phyloP scores from a whole-genome alignment of 2,329 filamentous ascomycete genomes.

The Paradendryphiella salina region DNA sequence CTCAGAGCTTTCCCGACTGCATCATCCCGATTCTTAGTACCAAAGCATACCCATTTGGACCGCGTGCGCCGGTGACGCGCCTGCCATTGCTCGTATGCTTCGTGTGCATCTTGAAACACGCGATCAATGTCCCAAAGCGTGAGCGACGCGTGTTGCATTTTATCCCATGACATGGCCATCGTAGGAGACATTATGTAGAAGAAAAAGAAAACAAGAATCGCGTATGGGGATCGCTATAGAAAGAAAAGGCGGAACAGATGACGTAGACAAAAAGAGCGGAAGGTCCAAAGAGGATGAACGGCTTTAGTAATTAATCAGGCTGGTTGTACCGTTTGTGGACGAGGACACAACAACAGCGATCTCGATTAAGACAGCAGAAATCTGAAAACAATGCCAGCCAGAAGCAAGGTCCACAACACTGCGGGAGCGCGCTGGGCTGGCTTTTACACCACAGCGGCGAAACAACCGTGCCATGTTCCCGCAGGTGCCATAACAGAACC shows the following conservation, averaged over 20 bases:
- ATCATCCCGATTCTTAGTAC: slow-evolving; percentile 31
- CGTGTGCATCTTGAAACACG: slow-evolving; percentile 41
- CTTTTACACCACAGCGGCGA: slow-evolving; percentile 12
- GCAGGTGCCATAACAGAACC: slow-evolving; percentile 20
- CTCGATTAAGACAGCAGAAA: slow-evolving; percentile 13
- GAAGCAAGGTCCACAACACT: slow-evolving; percentile 11
- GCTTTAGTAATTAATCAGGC: slow-evolving; percentile 12
- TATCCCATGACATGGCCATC: slow-evolving; percentile 30
- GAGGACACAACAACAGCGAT: slow-evolving; percentile 7
- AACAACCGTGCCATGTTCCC: slow-evolving; percentile 18
- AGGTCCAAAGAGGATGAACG: slow-evolving; percentile 3
- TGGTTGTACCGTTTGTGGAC: slow-evolving; percentile 9
- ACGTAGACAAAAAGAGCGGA: slow-evolving; percentile 4
- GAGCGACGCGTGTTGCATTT: slow-evolving; percentile 37
- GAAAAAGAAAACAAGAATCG: not conserved
- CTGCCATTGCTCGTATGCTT: slow-evolving; percentile 41
- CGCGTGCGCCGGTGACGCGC: slow-evolving; percentile 26
- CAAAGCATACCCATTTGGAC: slow-evolving; percentile 34
- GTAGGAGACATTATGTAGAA: slow-evolving; percentile 16
- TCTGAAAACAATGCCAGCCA: slow-evolving; percentile 11
- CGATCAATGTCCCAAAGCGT: slow-evolving; percentile 45
- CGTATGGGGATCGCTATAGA: not conserved
- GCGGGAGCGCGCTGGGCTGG: slow-evolving; percentile 23
- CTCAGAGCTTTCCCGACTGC: slow-evolving; percentile 32
- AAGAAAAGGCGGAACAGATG: slow-evolving; percentile 1